phyloP scores from a whole-genome alignment of 305 asterid species.

The Fraxinus platypoda region DNA sequence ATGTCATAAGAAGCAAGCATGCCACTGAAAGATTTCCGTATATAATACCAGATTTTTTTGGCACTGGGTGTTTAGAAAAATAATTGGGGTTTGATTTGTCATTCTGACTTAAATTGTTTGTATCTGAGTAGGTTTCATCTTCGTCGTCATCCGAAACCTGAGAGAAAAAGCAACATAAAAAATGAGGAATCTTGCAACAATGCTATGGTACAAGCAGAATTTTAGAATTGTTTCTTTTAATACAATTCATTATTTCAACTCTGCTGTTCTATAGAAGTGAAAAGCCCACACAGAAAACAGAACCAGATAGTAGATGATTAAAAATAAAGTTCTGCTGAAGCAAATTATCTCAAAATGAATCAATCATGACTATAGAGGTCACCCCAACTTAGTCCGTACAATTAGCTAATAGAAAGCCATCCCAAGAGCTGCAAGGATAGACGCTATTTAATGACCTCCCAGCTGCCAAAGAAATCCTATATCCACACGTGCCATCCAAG shows the following conservation, averaged over 20 bases:
- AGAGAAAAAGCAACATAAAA: background rate
- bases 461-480: background rate
- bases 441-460: background rate
- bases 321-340: background rate
- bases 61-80: slow-evolving; percentile 32
- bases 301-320: background rate
- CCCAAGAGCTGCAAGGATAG: background rate
- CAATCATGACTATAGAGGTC: background rate
- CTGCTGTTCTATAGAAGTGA: background rate
- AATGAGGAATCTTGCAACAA: background rate
- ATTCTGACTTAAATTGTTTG: slow-evolving; percentile 45
- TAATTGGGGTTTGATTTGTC: slow-evolving; percentile 52
- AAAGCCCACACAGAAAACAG: background rate
- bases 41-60: slow-evolving; percentile 48
- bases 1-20: background rate
- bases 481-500: background rate
- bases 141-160: slow-evolving; percentile 87
- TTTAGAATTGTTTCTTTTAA: background rate
- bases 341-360: background rate
- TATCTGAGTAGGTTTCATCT: slow-evolving; percentile 57
- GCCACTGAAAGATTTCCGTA: background rate
- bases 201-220: background rate
- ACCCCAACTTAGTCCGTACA: background rate
- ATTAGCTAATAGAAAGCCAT: background rate
- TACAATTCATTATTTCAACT: background rate